Base-by-base conservation (phyloP, 805 yeast genomes). In the Starmerella gropengiesseri region DNA sequence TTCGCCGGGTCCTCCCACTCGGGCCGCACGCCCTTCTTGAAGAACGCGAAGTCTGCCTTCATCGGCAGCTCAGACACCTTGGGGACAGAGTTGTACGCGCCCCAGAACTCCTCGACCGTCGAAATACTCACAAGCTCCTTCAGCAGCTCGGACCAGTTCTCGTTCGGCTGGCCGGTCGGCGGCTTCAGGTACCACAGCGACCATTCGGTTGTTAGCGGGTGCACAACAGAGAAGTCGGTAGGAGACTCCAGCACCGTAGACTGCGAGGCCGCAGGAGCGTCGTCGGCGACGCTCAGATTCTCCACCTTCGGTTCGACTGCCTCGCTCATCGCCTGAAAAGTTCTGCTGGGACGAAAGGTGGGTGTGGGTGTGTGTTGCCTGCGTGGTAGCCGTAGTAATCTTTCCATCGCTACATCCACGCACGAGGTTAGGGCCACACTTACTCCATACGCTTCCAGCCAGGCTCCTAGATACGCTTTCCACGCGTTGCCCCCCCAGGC, bases 101-200 rank as follows among this genome's bases (percentile, higher is more conserved):
- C 98, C 98, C 98, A 91, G 69, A 91, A 91, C 64, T 89, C 96
- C 69, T 91, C 98, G 40, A 91, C 97, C n/a, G 95, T 77, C 43
- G 78, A 74, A 57, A 91, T 85, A 19, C 93, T 76, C 55, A 86
- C 89, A 40, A 91, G 93, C 45, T 95, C 93, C 68, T 86, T 86
- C 59, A 91, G 73, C 52, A 86, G 73, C 59, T 87, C 94, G 43
- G 84, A 74, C 97, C 97, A 89, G 57, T 84, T 77, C 66, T 85
- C 94, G 52, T 69, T 68, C 27, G 51, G 48, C 39, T 36, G 39
- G 59, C 78, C 81, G 47, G 77, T 75, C 48, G 84, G 78, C 48
- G 98, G 97, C 69, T 86, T 86, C 47, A 94, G 83, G 73, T 85
- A 91, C 98, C 98, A 89, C 59, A 89, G 74, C 18, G 97, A 85